Evolutionary conservation across 257 asterid genomes (phyloP).

Genomic region (Primulina eburnea): DNA sequence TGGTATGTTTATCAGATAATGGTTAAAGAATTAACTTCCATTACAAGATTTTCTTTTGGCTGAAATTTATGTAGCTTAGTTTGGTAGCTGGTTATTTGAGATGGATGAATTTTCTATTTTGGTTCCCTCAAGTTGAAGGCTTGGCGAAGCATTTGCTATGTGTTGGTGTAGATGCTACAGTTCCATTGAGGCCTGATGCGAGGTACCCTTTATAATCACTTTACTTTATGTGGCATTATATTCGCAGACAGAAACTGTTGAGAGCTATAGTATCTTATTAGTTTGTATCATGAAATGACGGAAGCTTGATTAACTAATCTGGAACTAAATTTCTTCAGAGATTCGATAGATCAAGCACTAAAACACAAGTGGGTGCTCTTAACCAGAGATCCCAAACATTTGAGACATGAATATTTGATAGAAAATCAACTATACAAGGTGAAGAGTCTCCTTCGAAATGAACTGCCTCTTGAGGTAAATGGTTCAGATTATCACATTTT

Average conservation of each 20-base stretch:
- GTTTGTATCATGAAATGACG: background rate
- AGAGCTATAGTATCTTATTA: no score
- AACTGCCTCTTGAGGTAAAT: conserved; percentile 80
- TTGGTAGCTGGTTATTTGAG: conserved; percentile 3
- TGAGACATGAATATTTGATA: conserved; percentile 76
- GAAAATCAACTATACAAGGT: conserved; percentile 76
- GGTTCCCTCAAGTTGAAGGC: conserved; percentile 68
- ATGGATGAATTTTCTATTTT: background rate
- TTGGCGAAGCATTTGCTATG: no score
- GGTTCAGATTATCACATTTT: background rate
- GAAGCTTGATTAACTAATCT: conserved; percentile 5
- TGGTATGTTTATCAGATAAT: conserved; percentile 45
- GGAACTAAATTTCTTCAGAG: conserved; percentile 43
- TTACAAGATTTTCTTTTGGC: background rate
- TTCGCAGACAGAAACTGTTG: no score
- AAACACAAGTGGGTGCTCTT: conserved; percentile 81
- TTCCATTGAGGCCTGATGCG: conserved; percentile 77
- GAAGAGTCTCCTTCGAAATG: conserved; percentile 69
- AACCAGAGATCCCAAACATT: conserved; percentile 82
- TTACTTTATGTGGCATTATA: background rate
- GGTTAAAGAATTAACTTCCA: background rate
- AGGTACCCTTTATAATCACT: conserved; percentile 50
- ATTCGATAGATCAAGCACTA: conserved; percentile 69
- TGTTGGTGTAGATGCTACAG: conserved; percentile 92
- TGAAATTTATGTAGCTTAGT: conserved; percentile 6